Conservation (phyloP, 2,329 filamentous ascomycete species). For the Phyllosticta citrichinensis region DNA sequence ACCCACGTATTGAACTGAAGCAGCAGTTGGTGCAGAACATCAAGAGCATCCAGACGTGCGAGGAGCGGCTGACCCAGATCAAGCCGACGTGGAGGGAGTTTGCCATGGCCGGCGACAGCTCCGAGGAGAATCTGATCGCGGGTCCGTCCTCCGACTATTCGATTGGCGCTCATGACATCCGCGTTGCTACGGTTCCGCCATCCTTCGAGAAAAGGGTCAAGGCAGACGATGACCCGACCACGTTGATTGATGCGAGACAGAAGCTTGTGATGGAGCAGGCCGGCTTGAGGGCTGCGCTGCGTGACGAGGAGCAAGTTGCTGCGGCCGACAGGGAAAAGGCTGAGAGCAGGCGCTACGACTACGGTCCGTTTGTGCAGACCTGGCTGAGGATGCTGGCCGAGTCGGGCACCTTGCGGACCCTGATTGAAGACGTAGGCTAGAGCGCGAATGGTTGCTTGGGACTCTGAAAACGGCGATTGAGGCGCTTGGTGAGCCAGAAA, state of each 20-base stretch:
- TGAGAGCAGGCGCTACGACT: conserved; percentile 51
- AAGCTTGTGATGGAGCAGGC: conserved; percentile 28
- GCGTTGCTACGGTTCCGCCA: conserved; percentile 12
- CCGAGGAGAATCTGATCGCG: conserved; percentile 15
- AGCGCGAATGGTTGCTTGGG: background rate
- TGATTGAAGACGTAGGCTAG: conserved; percentile 8
- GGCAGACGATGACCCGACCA: conserved; percentile 12
- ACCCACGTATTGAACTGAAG: conserved; percentile 45
- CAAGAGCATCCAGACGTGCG: conserved; percentile 31
- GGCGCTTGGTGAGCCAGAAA: background rate
- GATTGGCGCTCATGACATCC: conserved; percentile 17
- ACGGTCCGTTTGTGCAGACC: conserved; percentile 55
- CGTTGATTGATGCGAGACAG: conserved; percentile 18
- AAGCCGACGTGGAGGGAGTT: conserved; percentile 36
- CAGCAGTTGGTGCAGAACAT: conserved; percentile 36
- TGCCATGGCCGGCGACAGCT: conserved; percentile 12
- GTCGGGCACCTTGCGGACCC: conserved; percentile 31
- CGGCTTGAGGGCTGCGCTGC: conserved; percentile 36
- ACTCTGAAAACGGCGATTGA: background rate
- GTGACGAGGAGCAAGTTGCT: conserved; percentile 38
- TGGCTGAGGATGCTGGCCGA: conserved; percentile 63
- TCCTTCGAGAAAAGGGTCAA: conserved; percentile 15
- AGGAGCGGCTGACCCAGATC: conserved; percentile 29
- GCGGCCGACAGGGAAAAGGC: conserved; percentile 45
- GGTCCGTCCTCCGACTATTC: conserved; percentile 13